These are phyloP conservation scores for Penicillium psychrosexuale DNA, from an alignment of 2,329 filamentous ascomycete species.

Conservation along the genomic window DNA sequence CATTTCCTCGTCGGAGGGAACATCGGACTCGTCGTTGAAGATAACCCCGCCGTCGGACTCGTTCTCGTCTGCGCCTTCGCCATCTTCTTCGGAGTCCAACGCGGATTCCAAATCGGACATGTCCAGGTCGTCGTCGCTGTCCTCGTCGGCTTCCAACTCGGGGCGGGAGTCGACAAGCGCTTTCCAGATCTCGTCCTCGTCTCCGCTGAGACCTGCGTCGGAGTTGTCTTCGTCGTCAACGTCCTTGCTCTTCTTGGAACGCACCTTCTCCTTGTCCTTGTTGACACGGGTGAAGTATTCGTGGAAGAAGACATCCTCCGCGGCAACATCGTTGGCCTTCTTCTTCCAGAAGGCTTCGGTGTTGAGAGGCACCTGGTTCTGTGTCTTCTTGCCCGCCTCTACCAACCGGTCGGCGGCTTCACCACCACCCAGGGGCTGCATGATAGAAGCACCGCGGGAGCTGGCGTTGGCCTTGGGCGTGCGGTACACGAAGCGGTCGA, in stretches of 20 bases:
- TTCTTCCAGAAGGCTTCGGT: conserved; percentile 87
- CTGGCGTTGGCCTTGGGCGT: conserved; percentile 70
- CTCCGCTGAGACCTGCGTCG: conserved; percentile 54
- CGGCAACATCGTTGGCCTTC: conserved; percentile 80
- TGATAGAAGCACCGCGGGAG: conserved; percentile 80
- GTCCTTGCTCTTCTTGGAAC: conserved; percentile 57
- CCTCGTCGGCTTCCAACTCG: conserved; percentile 65
- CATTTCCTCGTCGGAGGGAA: conserved; percentile 46
- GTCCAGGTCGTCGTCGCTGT: conserved; percentile 58
- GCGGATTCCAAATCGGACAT: conserved; percentile 54
- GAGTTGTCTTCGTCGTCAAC: conserved; percentile 44
- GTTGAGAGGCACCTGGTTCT: conserved; percentile 67
- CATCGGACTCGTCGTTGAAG: conserved; percentile 48
- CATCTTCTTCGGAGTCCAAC: conserved; percentile 44
- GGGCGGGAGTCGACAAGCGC: conserved; percentile 78
- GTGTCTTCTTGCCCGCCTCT: conserved; percentile 55
- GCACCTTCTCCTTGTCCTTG: conserved; percentile 53
- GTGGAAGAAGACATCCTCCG: conserved; percentile 97
- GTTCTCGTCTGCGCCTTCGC: conserved; percentile 41
- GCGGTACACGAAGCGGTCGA: conserved; percentile 98
- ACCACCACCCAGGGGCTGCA: conserved; percentile 80
- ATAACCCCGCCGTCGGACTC: conserved; percentile 47
- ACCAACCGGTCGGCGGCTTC: conserved; percentile 61
- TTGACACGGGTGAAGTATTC: conserved; percentile 82
- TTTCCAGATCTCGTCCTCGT: conserved; percentile 85